Evolutionary conservation across 2,329 filamentous ascomycete species (phyloP), one percentile per base, ranked within the genome.

Genomic region (Hymenoscyphus occultus): DNA sequence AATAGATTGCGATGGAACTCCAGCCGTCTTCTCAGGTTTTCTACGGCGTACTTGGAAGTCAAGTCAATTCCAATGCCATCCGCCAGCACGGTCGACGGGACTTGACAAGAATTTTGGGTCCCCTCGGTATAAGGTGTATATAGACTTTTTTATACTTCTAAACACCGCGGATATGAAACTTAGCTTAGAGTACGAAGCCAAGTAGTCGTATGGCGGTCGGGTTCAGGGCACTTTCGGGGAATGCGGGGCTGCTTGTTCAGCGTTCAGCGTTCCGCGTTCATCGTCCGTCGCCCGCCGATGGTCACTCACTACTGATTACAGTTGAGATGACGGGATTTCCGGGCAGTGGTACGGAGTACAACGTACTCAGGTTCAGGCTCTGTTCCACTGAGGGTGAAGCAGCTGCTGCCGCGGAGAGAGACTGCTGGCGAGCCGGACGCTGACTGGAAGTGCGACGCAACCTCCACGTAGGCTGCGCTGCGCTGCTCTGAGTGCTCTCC

Each of bases 281-380:
- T 51, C 45, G n/a, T n/a, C 45, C 45, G n/a, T 51, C 19, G 19
- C 9, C 19, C 22, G 45, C 35, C 35, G 45, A 48, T 48, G 16
- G n/a, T 51, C 45, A 19, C 6, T n/a, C 45, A 51, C 45, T 51
- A 51, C 45, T 51, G 19, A 51, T 22, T 51, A 6, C 45, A 22
- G 45, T 51, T n/a, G 45, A 51, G 45, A 12, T 51, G 45, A 51
- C 45, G 45, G 45, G 45, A 51, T 51, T 51, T 51, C 45, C 45
- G 45, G 19, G 45, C 45, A 51, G 45, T 51, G 45, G 45, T 51
- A 51, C 45, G 45, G 45, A 10, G 45, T 51, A 51, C 45, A 28
- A 28, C 28, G 28, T 28, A 28, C 28, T 28, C 28, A 28, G 3
- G 28, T 3, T 51, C 45, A 51, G 45, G 45, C 45, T 51, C 45